A percentile compares a stretch with the other conserved stretches of the same genome.
Evolutionary conservation across 202 grass and related monocot genomes (phyloP).

Genomic region (Digitaria exilis): DNA sequence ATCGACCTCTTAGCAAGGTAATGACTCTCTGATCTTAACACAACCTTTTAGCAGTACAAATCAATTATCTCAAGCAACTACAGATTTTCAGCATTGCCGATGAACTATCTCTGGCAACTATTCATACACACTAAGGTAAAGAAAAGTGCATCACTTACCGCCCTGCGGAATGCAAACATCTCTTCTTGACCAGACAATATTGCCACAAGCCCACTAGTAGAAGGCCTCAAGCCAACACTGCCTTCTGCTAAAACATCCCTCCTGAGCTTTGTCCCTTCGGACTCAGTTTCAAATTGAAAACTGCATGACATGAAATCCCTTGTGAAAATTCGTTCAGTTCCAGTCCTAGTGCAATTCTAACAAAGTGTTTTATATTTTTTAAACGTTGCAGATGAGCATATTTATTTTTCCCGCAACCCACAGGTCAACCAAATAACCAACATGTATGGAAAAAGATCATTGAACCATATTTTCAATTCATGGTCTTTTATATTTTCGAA

Average conservation of each 20-base stretch:
- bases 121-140: neutral
- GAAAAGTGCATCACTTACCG: constrained; percentile 55
- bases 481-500: neutral
- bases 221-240: constrained; percentile 53
- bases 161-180: constrained; percentile 92
- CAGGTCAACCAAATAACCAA: neutral
- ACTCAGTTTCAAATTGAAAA: constrained; percentile 95
- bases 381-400: neutral
- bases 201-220: constrained; percentile 56
- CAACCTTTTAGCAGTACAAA: neutral
- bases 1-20: neutral
- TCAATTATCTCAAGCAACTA: neutral
- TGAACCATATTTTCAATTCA: neutral
- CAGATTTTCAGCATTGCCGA: neutral
- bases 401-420: neutral
- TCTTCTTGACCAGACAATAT: constrained; percentile 93
- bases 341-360: neutral
- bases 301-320: constrained; percentile 45
- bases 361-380: neutral
- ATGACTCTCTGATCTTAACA: neutral
- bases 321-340: constrained; percentile 10
- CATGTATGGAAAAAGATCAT: neutral
- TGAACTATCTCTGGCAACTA: neutral
- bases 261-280: constrained; percentile 71
- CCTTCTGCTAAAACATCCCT: constrained; percentile 84